Conservation (phyloP, 2,329 filamentous ascomycete species). For the Aspergillus eucalypticola region DNA sequence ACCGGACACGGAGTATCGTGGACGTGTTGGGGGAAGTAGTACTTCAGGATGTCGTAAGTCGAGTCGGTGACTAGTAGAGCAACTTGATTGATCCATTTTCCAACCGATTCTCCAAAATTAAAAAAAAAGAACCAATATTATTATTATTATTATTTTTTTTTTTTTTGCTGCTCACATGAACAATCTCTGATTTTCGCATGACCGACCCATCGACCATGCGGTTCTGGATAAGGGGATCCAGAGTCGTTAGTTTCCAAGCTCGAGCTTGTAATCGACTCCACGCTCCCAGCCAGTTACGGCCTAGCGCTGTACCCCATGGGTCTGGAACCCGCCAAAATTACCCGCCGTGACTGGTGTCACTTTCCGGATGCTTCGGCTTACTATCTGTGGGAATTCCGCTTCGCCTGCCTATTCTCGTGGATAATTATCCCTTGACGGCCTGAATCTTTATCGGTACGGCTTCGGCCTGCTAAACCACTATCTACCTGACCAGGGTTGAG, state of each 20-base stretch:
- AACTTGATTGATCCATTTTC: background rate
- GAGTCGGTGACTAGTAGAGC: background rate
- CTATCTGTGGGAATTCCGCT: slow-evolving; percentile 32
- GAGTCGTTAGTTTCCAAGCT: too few species aligned
- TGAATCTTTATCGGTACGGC: background rate
- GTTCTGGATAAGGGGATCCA: background rate
- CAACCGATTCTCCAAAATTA: background rate
- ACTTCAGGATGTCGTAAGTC: slow-evolving; percentile 4
- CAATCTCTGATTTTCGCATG: slow-evolving; percentile 17
- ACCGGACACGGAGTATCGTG: background rate
- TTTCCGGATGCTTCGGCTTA: slow-evolving; percentile 30
- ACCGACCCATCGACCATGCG: slow-evolving; percentile 18
- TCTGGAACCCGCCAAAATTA: slow-evolving; percentile 20
- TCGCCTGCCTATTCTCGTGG: background rate
- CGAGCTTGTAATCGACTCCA: background rate
- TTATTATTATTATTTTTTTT: slow-evolving; percentile 7
- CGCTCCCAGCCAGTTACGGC: background rate
- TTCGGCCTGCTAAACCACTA: background rate
- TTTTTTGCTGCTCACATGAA: slow-evolving; percentile 38
- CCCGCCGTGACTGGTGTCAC: slow-evolving; percentile 1
- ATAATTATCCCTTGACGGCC: background rate
- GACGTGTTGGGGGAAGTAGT: background rate
- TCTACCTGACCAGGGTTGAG: background rate
- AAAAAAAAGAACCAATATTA: slow-evolving; percentile 1
- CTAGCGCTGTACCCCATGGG: slow-evolving; percentile 6